Conservation (phyloP, 1,284 basidiomycete genomes). For the Heterobasidion occidentale region DNA sequence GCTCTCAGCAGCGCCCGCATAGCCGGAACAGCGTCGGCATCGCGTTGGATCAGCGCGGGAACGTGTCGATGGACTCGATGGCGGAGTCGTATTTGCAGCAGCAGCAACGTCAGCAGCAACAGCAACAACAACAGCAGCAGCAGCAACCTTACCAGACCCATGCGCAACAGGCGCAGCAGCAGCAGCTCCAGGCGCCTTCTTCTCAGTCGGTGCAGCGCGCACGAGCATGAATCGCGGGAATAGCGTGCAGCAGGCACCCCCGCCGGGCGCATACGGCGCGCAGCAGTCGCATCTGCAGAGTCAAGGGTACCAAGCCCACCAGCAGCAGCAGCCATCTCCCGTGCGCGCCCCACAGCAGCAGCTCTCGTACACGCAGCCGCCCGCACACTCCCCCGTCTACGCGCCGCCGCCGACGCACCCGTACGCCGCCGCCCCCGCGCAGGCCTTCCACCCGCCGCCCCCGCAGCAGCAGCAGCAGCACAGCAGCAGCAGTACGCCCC, state of each 20-base stretch:
- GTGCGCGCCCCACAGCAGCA: background rate
- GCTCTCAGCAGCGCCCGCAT: constrained; percentile 20
- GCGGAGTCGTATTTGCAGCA: constrained; percentile 46
- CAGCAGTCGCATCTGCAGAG: constrained; percentile 4
- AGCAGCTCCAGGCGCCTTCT: background rate
- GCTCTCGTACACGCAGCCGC: too few species aligned
- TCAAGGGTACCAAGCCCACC: constrained; percentile 1
- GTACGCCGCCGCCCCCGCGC: constrained; percentile 16
- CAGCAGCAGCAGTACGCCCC: background rate
- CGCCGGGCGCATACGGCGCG: constrained; percentile 2
- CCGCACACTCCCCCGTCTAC: too few species aligned
- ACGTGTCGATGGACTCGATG: constrained; percentile 77
- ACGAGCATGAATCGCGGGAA: background rate
- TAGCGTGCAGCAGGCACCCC: background rate
- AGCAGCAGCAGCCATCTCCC: constrained; percentile 9
- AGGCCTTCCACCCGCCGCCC: constrained; percentile 17
- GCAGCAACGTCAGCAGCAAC: constrained; percentile 19
- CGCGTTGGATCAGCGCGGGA: constrained; percentile 67
- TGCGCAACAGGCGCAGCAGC: constrained; percentile 17
- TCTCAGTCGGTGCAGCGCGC: background rate
- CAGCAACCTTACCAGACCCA: constrained; percentile 21
- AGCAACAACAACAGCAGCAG: constrained; percentile 16
- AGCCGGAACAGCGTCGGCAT: constrained; percentile 58
- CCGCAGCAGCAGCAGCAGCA: constrained; percentile 16
- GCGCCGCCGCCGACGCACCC: constrained; percentile 10